These are phyloP conservation scores for Candida tibetensis DNA, from an alignment of 805 yeast genomes.

Conservation along the genomic window DNA sequence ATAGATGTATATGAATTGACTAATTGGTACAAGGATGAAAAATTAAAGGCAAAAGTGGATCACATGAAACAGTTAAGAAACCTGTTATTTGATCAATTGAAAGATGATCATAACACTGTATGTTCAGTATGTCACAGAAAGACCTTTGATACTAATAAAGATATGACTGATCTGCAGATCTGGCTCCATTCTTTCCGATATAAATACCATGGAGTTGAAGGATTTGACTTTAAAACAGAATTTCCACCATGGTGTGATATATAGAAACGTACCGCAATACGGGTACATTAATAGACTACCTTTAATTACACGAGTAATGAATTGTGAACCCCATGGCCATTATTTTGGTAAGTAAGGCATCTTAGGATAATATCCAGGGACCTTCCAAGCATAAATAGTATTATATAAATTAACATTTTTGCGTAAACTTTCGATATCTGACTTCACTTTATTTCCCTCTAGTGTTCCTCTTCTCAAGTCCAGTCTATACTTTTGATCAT, in stretches of 20 bases:
- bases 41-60: constrained; percentile 13
- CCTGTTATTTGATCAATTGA: constrained; percentile 28
- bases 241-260: constrained; percentile 49
- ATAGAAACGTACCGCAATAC: constrained; percentile 3
- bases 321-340: too few relatives aligned
- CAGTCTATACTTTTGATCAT: background rate
- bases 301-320: too few relatives aligned
- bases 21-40: constrained; percentile 10
- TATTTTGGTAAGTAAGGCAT: constrained; percentile 29
- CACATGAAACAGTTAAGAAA: constrained; percentile 21
- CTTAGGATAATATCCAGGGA: constrained; percentile 20
- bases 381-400: constrained; percentile 11
- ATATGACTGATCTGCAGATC: constrained; percentile 28
- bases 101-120: constrained; percentile 12
- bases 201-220: constrained; percentile 17
- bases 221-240: constrained; percentile 40
- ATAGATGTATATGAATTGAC: constrained; percentile 15
- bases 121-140: constrained; percentile 36
- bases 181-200: constrained; percentile 51
- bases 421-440: constrained; percentile 1
- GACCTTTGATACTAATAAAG: constrained; percentile 29
- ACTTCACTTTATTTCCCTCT: constrained; percentile 2
- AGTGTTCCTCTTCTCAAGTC: background rate
- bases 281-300: too few relatives aligned
- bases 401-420: constrained; percentile 2